Evolutionary conservation across 1,284 basidiomycete species (phyloP), one percentile per base, ranked within the genome.

Genomic region (Fistulina hepatica): DNA sequence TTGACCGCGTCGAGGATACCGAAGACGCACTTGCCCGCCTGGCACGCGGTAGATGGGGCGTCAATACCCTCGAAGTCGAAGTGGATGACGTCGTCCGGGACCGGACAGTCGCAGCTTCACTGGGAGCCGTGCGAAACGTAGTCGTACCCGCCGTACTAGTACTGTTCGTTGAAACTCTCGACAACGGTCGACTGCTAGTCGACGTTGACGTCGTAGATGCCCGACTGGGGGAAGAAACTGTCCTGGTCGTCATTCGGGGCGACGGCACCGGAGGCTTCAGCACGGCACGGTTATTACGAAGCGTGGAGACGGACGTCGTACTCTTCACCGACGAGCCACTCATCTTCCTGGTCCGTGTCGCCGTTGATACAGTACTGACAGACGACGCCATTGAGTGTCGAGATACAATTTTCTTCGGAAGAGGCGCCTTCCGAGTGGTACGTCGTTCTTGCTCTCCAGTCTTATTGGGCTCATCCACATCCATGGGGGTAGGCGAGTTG

Each of bases 81-180:
- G 28, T 16, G 4, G 46, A 44, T 23, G 39, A 41, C 30, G 39
- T 47, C 34, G 43, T 43, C 37, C 46, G 15, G n/a, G 46, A 47
- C 9, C 46, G 38, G 10, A 33, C 17, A 21, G 39, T 9, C 17
- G 24, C 22, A 21, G 39, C 25, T 11, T 16, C 21, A 10, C 13
- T 34, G 9, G 21, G 33, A 33, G 42, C 43, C 21, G 45, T 44
- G 24, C 34, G 36, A 36, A 40, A 44, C 27, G 42, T 40, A 20
- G 37, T 25, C 6, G 36, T 31, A 7, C 43, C 37, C n/a, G 40
- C 28, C 4, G 40, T 34, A 21, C 35, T 41, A 1, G 43, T 44
- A 28, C 43, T 47, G 20, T 43, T 43, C 2, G 28, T 32, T 2
- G 41, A 41, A 12, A 39, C 36, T 2, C 43, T 15, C 10, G 3